Conservation (phyloP, 495 filamentous ascomycete species). For the Xylaria longipes region DNA sequence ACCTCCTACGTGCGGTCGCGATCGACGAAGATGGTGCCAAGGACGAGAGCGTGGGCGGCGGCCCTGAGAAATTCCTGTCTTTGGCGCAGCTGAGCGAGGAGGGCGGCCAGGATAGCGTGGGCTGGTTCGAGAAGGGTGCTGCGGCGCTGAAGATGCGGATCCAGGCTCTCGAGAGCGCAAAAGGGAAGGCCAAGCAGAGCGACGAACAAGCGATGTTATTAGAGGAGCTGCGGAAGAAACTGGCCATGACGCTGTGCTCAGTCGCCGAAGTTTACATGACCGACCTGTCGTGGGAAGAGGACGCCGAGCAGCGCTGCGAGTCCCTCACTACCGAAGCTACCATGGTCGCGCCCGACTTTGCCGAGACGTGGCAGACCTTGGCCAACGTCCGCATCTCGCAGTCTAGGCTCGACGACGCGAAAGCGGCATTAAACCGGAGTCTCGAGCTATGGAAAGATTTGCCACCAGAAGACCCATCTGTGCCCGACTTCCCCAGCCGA, state of each 20-base stretch:
- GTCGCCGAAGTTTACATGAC: conserved; percentile 98
- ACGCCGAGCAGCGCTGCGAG: conserved; percentile 87
- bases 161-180: conserved; percentile 51
- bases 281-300: conserved; percentile 88
- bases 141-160: conserved; percentile 71
- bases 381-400: conserved; percentile 95
- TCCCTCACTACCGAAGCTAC: conserved; percentile 84
- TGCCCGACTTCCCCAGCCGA: conserved; percentile 83
- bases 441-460: conserved; percentile 80
- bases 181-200: conserved; percentile 28
- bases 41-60: conserved; percentile 68
- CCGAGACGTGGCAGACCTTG: conserved; percentile 90
- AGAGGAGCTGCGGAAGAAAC: conserved; percentile 74
- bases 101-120: conserved; percentile 81
- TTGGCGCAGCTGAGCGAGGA: conserved; percentile 90
- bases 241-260: conserved; percentile 86
- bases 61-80: conserved; percentile 94
- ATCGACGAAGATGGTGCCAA: conserved; percentile 76
- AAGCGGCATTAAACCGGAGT: conserved; percentile 75
- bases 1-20: conserved; percentile 71
- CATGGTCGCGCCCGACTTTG: conserved; percentile 71
- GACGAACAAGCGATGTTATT: conserved; percentile 53
- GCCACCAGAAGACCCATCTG: conserved; percentile 63
- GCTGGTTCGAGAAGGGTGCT: conserved; percentile 87
- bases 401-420: conserved; percentile 74